phyloP scores from a whole-genome alignment of 2,329 filamentous ascomycete species.

The Pyrenophora teres region DNA sequence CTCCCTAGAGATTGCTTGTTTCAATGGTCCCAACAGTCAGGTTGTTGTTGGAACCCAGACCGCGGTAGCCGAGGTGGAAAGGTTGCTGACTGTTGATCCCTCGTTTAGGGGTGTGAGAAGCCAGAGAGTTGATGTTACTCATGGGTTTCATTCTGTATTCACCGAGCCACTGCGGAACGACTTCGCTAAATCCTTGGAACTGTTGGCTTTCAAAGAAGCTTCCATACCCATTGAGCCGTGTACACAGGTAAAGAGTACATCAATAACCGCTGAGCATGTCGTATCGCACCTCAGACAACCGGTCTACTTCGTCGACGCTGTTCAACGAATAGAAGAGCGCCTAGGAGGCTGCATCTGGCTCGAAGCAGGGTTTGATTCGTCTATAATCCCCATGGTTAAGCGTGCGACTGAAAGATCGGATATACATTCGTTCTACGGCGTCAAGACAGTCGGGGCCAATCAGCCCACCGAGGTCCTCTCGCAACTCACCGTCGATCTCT shows the following conservation, averaged over 20 bases:
- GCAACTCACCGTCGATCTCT: conserved; percentile 43
- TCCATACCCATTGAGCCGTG: conserved; percentile 11
- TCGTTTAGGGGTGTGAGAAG: conserved; percentile 1
- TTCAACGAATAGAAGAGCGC: conserved; percentile 46
- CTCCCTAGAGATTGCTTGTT: conserved; percentile 51
- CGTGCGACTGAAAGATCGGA: conserved; percentile 25
- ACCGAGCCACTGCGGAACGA: conserved; percentile 37
- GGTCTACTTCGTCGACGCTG: conserved; percentile 53
- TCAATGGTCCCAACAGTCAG: conserved; percentile 45
- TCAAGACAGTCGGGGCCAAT: conserved; percentile 14
- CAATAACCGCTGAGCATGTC: neutral
- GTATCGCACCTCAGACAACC: conserved; percentile 50
- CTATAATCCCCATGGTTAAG: conserved; percentile 36
- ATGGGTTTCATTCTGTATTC: conserved; percentile 38
- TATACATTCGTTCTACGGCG: conserved; percentile 4
- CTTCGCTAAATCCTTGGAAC: neutral
- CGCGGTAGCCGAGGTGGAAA: conserved; percentile 20
- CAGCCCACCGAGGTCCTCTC: conserved; percentile 20
- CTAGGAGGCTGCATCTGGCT: conserved; percentile 27
- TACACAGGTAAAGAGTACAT: neutral
- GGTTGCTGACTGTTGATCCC: conserved; percentile 12
- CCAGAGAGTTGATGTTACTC: conserved; percentile 34
- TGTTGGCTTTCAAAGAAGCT: conserved; percentile 5
- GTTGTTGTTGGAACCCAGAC: conserved; percentile 43
- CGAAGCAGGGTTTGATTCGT: conserved; percentile 29